Conservation (phyloP, 441 rosid species). For the Brassica hybrid region DNA sequence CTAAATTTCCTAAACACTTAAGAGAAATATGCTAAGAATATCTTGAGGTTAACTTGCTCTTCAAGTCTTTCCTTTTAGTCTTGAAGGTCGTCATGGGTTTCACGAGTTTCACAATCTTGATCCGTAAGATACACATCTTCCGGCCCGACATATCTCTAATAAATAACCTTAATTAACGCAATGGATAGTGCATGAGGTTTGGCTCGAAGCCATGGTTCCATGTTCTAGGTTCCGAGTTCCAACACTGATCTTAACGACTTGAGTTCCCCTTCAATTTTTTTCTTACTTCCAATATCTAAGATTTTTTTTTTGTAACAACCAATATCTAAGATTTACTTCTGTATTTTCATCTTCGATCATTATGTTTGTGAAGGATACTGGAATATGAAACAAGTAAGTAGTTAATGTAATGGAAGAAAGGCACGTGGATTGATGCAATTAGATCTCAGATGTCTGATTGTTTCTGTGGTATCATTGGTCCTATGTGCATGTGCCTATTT, state of each 20-base stretch:
- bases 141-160: no score
- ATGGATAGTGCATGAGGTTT: conserved; percentile 18
- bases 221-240: conserved; percentile 10
- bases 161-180: background rate
- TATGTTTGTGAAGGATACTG: conserved; percentile 1
- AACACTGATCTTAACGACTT: conserved; percentile 1
- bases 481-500: conserved; percentile 34
- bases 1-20: no score
- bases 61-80: no score
- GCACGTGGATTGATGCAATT: conserved; percentile 38
- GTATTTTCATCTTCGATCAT: background rate
- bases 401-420: background rate
- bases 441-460: conserved; percentile 39
- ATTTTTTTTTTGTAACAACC: background rate
- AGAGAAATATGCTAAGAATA: no score
- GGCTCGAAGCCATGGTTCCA: conserved; percentile 22
- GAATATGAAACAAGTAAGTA: background rate
- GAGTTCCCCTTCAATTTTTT: background rate
- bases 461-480: conserved; percentile 33
- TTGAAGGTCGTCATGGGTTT: no score
- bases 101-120: no score
- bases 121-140: no score
- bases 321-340: background rate
- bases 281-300: background rate
- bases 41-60: no score